Conservation (phyloP, 257 asterid genomes). For the Osmanthus fragrans region DNA sequence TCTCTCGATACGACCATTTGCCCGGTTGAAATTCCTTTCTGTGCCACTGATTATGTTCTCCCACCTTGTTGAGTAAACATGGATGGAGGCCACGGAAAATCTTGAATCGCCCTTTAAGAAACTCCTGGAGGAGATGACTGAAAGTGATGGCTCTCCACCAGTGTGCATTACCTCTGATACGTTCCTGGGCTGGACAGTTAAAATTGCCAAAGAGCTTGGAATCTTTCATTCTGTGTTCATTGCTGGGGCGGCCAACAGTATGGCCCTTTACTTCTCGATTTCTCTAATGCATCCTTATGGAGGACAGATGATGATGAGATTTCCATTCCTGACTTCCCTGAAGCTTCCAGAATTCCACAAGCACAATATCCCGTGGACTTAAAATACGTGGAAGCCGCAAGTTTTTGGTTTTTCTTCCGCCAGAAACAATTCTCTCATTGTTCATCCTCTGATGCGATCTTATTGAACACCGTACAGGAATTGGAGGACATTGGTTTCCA, state of each 20-base stretch:
- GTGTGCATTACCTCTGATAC: not conserved
- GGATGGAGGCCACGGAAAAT: not conserved
- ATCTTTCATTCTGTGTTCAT: not conserved
- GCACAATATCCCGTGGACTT: not conserved
- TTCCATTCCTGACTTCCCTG: not conserved
- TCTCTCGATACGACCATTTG: not conserved
- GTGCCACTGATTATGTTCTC: not conserved
- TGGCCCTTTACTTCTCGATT: not conserved
- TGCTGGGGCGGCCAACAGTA: not conserved
- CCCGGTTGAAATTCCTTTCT: not conserved
- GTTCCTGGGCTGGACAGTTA: not conserved
- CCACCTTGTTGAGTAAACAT: not conserved
- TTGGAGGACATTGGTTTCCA: not conserved
- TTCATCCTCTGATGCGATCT: not conserved
- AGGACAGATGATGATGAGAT: not conserved
- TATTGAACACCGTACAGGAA: not conserved
- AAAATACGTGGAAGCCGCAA: not conserved
- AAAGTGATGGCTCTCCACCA: not conserved
- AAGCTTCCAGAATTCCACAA: not conserved
- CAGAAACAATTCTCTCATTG: slow-evolving; percentile 1
- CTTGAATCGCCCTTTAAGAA: not conserved
- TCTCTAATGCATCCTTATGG: not conserved
- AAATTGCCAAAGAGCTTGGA: not conserved
- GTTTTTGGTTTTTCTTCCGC: not conserved
- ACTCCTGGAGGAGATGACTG: not conserved